Evolutionary conservation across 441 rosid genomes (phyloP).

Genomic region (Gossypium laxum): DNA sequence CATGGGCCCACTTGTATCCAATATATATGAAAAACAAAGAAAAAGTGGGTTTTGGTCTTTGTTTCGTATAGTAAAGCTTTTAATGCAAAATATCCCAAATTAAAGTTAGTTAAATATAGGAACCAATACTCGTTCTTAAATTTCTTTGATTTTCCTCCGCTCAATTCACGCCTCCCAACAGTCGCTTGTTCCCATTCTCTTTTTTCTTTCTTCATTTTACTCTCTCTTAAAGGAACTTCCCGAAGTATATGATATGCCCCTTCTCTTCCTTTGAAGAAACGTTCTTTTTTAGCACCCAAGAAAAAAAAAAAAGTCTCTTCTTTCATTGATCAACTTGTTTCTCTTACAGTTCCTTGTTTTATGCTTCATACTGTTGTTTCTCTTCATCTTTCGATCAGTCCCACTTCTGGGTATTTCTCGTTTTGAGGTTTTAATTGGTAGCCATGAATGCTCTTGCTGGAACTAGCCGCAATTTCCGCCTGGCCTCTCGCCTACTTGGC

Average conservation of each 20-base stretch:
- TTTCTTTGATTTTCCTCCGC: neutral
- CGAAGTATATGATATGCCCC: neutral
- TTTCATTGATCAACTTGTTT: neutral
- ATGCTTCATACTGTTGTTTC: neutral
- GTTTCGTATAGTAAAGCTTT: neutral
- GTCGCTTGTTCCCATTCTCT: neutral
- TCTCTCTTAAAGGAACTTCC: neutral
- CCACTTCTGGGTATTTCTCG: conserved; percentile 1
- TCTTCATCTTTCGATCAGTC: conserved; percentile 2
- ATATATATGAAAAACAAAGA: neutral
- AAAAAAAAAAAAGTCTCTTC: no score
- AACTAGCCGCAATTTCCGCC: conserved; percentile 83
- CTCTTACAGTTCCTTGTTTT: neutral
- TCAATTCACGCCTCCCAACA: neutral
- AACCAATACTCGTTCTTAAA: neutral
- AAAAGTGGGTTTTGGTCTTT: neutral
- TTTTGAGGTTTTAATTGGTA: neutral
- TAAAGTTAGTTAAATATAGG: neutral
- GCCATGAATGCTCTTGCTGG: conserved; percentile 87
- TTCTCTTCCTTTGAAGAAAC: neutral
- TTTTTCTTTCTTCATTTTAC: neutral
- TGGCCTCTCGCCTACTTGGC: conserved; percentile 72
- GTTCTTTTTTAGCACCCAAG: no score
- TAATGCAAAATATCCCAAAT: neutral
- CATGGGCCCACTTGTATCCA: neutral